phyloP scores from a whole-genome alignment of 1,139 yeast species.

The Oligophagozyma castellii region DNA sequence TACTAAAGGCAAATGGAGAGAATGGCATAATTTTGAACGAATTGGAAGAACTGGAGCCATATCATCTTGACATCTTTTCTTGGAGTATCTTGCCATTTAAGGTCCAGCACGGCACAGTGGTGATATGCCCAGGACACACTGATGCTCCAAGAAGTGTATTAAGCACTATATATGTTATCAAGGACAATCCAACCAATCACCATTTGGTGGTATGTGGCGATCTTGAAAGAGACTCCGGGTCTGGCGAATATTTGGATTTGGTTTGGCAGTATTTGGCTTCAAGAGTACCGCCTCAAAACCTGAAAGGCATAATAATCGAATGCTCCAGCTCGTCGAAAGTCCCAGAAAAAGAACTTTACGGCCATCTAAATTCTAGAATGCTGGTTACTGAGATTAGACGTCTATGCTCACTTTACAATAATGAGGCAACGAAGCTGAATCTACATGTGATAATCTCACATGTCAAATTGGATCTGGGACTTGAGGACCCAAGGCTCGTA shows the following conservation, averaged over 20 bases:
- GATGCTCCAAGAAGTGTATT: conserved; percentile 15
- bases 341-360: conserved; percentile 40
- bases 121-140: too few species aligned
- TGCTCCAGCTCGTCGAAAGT: conserved; percentile 52
- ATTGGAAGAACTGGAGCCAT: conserved; percentile 3
- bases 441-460: conserved; percentile 55
- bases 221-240: conserved; percentile 5
- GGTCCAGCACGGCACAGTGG: conserved; percentile 14
- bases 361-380: conserved; percentile 63
- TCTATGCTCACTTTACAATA: conserved; percentile 21
- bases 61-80: conserved; percentile 8
- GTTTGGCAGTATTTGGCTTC: conserved; percentile 51
- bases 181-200: conserved; percentile 25
- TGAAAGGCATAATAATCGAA: conserved; percentile 55
- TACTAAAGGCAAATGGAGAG: conserved; percentile 8
- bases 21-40: conserved; percentile 9
- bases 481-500: conserved; percentile 40
- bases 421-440: conserved; percentile 8
- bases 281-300: conserved; percentile 26
- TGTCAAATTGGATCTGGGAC: conserved; percentile 42
- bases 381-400: conserved; percentile 42
- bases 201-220: conserved; percentile 50
- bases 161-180: conserved; percentile 41
- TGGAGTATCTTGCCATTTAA: conserved; percentile 13
- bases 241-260: conserved; percentile 28